Conservation (phyloP, 768 basidiomycete species). For the Boletus rubescentipes region DNA sequence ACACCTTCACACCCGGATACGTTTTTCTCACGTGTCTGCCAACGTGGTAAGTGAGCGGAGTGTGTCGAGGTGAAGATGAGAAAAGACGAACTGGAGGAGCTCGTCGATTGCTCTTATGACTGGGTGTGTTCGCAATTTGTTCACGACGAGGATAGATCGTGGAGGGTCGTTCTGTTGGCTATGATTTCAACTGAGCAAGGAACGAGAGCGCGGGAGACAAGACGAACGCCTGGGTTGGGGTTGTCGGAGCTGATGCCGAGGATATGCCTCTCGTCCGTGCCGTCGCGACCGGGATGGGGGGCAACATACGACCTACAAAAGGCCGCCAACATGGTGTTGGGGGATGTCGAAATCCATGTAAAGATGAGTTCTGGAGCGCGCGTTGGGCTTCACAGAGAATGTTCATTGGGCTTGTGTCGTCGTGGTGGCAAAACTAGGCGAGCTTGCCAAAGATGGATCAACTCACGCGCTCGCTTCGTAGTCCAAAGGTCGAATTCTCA, state of each 20-base stretch:
- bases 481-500: conserved; percentile 2
- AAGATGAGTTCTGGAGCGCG: conserved; percentile 24
- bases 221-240: conserved; percentile 21
- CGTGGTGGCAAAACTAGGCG: neutral
- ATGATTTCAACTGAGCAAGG: conserved; percentile 27
- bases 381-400: conserved; percentile 18
- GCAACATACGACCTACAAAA: neutral
- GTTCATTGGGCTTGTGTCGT: conserved; percentile 17
- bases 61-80: neutral
- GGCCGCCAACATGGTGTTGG: conserved; percentile 2
- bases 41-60: neutral
- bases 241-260: conserved; percentile 7
- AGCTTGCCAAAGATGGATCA: conserved; percentile 15
- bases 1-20: conserved; percentile 63
- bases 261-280: conserved; percentile 15
- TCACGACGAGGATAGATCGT: conserved; percentile 71
- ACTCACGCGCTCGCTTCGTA: neutral
- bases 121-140: conserved; percentile 76
- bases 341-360: conserved; percentile 6
- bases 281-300: neutral
- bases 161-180: conserved; percentile 40
- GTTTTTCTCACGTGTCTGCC: conserved; percentile 54
- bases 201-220: conserved; percentile 3
- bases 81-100: conserved; percentile 57
- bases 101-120: conserved; percentile 76